A percentile compares a stretch with the other conserved stretches of the same genome.
Conservation (phyloP, 2,329 filamentous ascomycete species). For the Tolypocladium ophioglossoides region DNA sequence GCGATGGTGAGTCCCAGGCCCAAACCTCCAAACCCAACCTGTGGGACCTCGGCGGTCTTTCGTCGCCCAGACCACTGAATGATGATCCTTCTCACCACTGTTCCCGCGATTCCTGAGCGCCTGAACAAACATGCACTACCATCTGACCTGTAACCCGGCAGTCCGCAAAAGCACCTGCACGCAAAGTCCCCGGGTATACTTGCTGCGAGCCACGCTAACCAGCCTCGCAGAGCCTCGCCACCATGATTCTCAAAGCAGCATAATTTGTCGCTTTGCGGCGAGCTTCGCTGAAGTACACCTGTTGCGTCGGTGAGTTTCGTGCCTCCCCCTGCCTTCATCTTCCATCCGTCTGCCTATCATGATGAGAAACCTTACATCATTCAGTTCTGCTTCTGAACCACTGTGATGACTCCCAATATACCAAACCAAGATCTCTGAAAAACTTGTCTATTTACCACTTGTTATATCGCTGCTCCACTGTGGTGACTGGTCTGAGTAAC, state of each 20-base stretch:
- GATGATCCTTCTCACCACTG: slow-evolving; percentile 48
- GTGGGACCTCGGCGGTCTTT: background rate
- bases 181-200: background rate
- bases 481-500: background rate
- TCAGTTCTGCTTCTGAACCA: slow-evolving; percentile 70
- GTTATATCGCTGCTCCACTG: background rate
- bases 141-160: slow-evolving; percentile 41
- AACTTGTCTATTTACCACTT: slow-evolving; percentile 3
- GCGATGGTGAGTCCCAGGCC: background rate
- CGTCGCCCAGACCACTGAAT: slow-evolving; percentile 14
- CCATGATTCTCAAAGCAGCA: background rate
- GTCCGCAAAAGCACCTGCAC: background rate
- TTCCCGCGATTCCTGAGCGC: slow-evolving; percentile 54
- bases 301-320: background rate
- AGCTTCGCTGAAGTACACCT: background rate
- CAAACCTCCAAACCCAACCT: background rate
- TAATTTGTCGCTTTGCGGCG: background rate
- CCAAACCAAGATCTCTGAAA: slow-evolving; percentile 54
- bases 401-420: slow-evolving; percentile 54
- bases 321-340: background rate
- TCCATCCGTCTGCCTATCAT: slow-evolving; percentile 20
- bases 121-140: slow-evolving; percentile 65
- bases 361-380: slow-evolving; percentile 51
- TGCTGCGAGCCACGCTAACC: background rate
- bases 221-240: background rate